Percentiles rank a stretch among this genome's conserved stretches.
Conservation (phyloP, 2,329 filamentous ascomycete species). For the Colletotrichum caudatum region DNA sequence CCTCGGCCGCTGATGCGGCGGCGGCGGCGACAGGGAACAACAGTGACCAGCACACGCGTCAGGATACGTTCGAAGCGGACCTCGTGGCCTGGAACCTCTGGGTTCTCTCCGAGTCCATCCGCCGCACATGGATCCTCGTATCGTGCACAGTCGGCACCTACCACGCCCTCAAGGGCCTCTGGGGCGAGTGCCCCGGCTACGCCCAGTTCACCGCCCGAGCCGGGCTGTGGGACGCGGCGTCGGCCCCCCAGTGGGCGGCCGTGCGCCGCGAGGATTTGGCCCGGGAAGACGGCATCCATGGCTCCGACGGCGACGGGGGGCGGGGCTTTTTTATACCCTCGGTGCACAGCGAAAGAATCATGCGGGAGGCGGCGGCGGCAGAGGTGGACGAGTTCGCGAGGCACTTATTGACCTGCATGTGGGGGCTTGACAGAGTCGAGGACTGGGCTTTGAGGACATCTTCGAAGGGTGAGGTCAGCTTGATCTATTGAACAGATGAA, state of each 20-base stretch:
- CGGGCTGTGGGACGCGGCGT: constrained; percentile 48
- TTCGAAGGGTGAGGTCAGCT: constrained; percentile 10
- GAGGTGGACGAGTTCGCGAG: constrained; percentile 40
- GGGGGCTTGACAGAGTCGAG: constrained; percentile 38
- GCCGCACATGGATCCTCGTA: constrained; percentile 47
- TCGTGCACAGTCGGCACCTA: constrained; percentile 43
- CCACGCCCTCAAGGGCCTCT: constrained; percentile 39
- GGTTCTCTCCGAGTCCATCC: constrained; percentile 49
- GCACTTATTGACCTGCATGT: constrained; percentile 29
- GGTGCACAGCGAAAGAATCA: neutral
- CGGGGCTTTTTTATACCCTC: constrained; percentile 21
- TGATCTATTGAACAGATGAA: constrained; percentile 11
- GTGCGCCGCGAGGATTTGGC: constrained; percentile 17
- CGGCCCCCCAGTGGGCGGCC: constrained; percentile 44
- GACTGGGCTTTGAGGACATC: constrained; percentile 30
- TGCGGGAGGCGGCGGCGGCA: constrained; percentile 15
- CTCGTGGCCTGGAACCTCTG: constrained; percentile 47
- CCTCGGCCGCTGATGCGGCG: neutral
- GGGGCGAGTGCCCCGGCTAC: constrained; percentile 42
- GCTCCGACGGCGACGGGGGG: neutral
- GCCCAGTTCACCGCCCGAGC: constrained; percentile 45
- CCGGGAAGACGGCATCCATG: neutral
- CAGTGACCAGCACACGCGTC: neutral
- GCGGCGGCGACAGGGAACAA: neutral
- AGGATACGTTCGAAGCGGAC: constrained; percentile 31